These are phyloP conservation scores for Galeopsis tetrahit DNA, from an alignment of 257 asterid genomes.

Conservation along the genomic window DNA sequence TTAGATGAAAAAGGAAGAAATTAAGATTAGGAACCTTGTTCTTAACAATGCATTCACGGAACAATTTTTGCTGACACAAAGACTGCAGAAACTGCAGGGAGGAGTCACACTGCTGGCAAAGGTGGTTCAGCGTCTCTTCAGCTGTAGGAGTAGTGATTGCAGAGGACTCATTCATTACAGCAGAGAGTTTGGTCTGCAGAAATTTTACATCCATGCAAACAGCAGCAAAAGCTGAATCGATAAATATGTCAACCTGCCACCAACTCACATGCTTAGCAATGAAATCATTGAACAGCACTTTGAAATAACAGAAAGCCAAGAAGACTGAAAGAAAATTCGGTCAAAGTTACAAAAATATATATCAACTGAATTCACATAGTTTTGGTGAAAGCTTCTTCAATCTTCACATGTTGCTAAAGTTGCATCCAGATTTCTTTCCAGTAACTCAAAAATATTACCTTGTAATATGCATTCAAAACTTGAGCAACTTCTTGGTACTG, in stretches of 20 bases:
- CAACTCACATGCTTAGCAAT: conserved; percentile 36
- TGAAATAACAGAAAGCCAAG: conserved; percentile 15
- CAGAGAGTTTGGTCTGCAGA: conserved; percentile 73
- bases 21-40: conserved; percentile 69
- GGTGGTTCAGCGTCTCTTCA: conserved; percentile 73
- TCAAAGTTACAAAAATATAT: conserved; percentile 23
- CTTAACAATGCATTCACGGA: conserved; percentile 83
- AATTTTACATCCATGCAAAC: conserved; percentile 69
- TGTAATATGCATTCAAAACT: conserved; percentile 75
- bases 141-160: conserved; percentile 52
- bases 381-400: background rate
- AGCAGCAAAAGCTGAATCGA: conserved; percentile 86
- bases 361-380: conserved; percentile 4
- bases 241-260: conserved; percentile 89
- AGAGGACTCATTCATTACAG: conserved; percentile 55
- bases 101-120: conserved; percentile 96
- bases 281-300: conserved; percentile 14
- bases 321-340: conserved; percentile 12
- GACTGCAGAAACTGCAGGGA: conserved; percentile 90
- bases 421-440: conserved; percentile 9
- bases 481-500: conserved; percentile 91
- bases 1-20: conserved; percentile 14
- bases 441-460: conserved; percentile 51
- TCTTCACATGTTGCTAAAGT: conserved; percentile 3
- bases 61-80: conserved; percentile 83